A percentile compares a stretch with the other conserved stretches of the same genome.
Evolutionary conservation across 129 eudicot species (phyloP).

Genomic region (Tanacetum coccineum): DNA sequence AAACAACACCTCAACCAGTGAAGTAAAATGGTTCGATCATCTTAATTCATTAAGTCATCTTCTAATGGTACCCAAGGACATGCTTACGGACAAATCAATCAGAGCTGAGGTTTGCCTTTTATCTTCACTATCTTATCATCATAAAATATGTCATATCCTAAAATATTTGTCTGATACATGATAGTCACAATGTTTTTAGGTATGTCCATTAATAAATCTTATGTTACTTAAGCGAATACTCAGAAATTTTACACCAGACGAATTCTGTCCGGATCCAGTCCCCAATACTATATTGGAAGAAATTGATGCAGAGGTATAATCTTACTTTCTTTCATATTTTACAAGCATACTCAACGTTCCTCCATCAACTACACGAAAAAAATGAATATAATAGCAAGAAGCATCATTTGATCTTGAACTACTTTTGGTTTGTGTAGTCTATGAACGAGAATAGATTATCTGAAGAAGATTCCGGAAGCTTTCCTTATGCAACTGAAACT

Average conservation of each 20-base stretch:
- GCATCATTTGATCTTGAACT: not conserved
- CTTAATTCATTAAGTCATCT: constrained; percentile 77
- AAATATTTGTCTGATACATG: not conserved
- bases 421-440: constrained; percentile 41
- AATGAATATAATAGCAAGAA: not conserved
- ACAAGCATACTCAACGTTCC: constrained; percentile 2
- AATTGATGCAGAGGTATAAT: constrained; percentile 69
- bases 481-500: constrained; percentile 52
- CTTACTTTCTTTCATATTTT: constrained; percentile 4
- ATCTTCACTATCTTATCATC: not conserved
- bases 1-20: constrained; percentile 28
- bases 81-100: constrained; percentile 68
- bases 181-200: constrained; percentile 36
- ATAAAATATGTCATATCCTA: constrained; percentile 10
- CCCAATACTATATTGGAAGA: constrained; percentile 78
- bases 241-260: constrained; percentile 84
- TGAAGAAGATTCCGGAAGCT: constrained; percentile 39
- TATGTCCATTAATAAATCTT: constrained; percentile 75
- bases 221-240: constrained; percentile 58
- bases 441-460: constrained; percentile 50
- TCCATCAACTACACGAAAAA: too few species aligned
- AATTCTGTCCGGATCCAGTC: constrained; percentile 91
- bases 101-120: constrained; percentile 55
- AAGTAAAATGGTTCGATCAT: constrained; percentile 59
- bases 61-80: constrained; percentile 91